Percentiles rank a stretch among this genome's conserved stretches.
Conservation (phyloP, 1,284 basidiomycete species). For the Sphaerobolus stellatus region DNA sequence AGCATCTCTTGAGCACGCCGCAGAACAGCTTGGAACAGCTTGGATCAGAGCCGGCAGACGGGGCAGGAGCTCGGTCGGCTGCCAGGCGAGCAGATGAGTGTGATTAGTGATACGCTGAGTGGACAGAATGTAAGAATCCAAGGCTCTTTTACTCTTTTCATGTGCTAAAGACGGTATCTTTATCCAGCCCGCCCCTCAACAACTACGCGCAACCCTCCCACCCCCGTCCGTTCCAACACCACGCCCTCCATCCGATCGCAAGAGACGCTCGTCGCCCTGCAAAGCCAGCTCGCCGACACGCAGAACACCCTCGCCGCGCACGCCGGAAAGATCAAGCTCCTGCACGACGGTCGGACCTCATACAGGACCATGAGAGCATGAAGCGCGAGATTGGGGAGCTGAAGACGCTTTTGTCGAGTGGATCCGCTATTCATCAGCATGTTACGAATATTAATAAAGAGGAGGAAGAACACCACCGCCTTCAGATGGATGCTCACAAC, state of each 20-base stretch:
- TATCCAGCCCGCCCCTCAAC: constrained; percentile 29
- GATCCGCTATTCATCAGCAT: too few relatives aligned
- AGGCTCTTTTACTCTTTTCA: constrained; percentile 8
- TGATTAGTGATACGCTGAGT: constrained; percentile 90
- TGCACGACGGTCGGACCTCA: constrained; percentile 65
- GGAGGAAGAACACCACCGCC: too few relatives aligned
- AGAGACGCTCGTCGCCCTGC: constrained; percentile 54
- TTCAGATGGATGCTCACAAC: constrained; percentile 50
- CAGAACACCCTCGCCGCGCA: constrained; percentile 79
- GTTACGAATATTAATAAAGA: too few relatives aligned
- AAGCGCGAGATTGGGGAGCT: constrained; percentile 77
- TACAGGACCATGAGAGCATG: constrained; percentile 82
- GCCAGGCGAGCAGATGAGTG: constrained; percentile 77
- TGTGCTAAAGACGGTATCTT: too few relatives aligned
- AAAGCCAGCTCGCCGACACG: constrained; percentile 83
- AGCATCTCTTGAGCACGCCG: constrained; percentile 75
- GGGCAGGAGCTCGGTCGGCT: constrained; percentile 85
- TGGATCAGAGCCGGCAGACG: constrained; percentile 92
- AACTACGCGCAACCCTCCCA: constrained; percentile 13
- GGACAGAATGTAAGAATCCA: constrained; percentile 61
- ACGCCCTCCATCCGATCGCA: constrained; percentile 26
- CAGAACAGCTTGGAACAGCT: constrained; percentile 90
- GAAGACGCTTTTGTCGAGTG: constrained; percentile 55
- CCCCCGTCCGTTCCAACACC: constrained; percentile 22
- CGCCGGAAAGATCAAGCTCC: constrained; percentile 80